phyloP scores from a whole-genome alignment of 2,329 filamentous ascomycete genomes.

The Coniochaeta hoffmannii region DNA sequence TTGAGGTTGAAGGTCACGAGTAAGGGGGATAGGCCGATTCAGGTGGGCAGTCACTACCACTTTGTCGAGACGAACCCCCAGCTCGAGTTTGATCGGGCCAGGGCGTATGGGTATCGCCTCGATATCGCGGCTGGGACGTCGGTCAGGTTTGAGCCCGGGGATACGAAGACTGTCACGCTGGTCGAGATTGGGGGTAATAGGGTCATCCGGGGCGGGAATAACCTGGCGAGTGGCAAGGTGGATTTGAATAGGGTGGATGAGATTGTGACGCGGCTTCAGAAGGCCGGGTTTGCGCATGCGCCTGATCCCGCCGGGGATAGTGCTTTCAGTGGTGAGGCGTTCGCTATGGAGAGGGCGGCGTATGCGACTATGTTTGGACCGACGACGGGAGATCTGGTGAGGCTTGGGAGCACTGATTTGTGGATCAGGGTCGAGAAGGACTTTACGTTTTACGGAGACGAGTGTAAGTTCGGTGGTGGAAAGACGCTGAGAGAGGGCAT shows the following conservation, averaged over 20 bases:
- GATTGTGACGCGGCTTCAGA: conserved; percentile 60
- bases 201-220: conserved; percentile 79
- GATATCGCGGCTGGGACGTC: conserved; percentile 90
- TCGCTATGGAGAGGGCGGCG: conserved; percentile 66
- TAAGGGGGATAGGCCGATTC: conserved; percentile 81
- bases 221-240: conserved; percentile 64
- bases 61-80: conserved; percentile 92
- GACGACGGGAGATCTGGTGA: conserved; percentile 78
- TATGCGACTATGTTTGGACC: conserved; percentile 91
- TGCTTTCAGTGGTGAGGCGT: conserved; percentile 50
- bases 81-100: conserved; percentile 77
- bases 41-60: conserved; percentile 93
- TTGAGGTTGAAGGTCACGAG: conserved; percentile 73
- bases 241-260: conserved; percentile 55
- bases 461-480: conserved; percentile 91
- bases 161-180: conserved; percentile 80
- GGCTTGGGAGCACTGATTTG: conserved; percentile 75
- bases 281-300: conserved; percentile 70
- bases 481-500: conserved; percentile 93
- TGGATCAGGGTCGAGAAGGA: conserved; percentile 91
- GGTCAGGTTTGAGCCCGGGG: conserved; percentile 88
- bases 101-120: conserved; percentile 76
- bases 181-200: conserved; percentile 80
- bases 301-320: conserved; percentile 54
- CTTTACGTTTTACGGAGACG: conserved; percentile 77